Percentiles rank a stretch among this genome's conserved stretches.
Evolutionary conservation across 2,329 filamentous ascomycete genomes (phyloP).

Genomic region (Sporothrix luriei): DNA sequence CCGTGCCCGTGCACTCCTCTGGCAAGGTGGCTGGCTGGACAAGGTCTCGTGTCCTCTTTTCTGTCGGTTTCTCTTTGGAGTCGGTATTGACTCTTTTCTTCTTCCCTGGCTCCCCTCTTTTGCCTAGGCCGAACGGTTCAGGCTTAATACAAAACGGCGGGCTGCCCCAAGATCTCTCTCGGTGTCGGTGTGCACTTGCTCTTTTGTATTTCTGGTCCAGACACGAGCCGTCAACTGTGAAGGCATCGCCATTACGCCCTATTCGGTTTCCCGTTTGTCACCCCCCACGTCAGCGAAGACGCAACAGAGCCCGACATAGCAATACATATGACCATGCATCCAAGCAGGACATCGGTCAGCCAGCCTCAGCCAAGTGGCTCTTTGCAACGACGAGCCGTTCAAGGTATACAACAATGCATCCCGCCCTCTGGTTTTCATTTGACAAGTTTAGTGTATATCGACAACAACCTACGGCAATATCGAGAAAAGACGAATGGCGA

Average conservation of each 20-base stretch:
- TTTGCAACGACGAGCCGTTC: not conserved
- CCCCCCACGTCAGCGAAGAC: not conserved
- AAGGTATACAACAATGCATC: not conserved
- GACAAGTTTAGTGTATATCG: not conserved
- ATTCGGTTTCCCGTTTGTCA: too few relatives aligned
- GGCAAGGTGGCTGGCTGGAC: constrained; percentile 10
- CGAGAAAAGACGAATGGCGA: not conserved
- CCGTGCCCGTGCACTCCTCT: constrained; percentile 4
- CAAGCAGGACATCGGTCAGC: not conserved
- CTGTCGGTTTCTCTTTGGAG: not conserved
- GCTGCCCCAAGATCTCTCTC: not conserved
- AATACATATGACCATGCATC: not conserved
- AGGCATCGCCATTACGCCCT: not conserved
- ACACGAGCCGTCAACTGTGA: not conserved
- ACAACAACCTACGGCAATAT: not conserved
- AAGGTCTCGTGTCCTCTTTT: not conserved
- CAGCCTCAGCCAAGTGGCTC: not conserved
- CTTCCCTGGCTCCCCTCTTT: not conserved
- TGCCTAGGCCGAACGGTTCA: not conserved
- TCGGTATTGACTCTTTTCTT: not conserved
- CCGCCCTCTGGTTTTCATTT: not conserved
- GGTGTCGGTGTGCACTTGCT: not conserved
- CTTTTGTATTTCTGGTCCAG: not conserved
- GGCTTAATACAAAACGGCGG: not conserved
- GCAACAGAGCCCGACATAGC: not conserved